Evolutionary conservation across 2,329 filamentous ascomycete genomes (phyloP).

Genomic region (Dactylellina parvicollis): DNA sequence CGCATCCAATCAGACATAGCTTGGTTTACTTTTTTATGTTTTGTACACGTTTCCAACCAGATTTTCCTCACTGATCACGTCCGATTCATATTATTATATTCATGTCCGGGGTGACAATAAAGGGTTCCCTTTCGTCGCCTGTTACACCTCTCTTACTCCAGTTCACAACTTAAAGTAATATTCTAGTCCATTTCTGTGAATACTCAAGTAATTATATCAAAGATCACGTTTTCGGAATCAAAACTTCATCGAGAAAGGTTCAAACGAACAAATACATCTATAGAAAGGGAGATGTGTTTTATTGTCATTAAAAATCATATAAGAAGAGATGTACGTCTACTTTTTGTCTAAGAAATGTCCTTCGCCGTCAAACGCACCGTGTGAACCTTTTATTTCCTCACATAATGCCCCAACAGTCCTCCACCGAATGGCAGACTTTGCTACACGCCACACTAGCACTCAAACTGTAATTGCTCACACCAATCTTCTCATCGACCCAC

Average conservation of each 20-base stretch:
- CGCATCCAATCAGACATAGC: not conserved
- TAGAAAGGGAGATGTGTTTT: not conserved
- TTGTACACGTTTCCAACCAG: not conserved
- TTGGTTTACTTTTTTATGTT: not conserved
- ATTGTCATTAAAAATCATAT: not conserved
- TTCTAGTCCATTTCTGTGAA: conserved; percentile 32
- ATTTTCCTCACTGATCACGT: no score
- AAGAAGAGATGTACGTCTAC: not conserved
- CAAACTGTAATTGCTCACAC: conserved; percentile 97
- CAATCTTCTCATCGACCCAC: conserved; percentile 95
- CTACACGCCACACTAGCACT: conserved; percentile 98
- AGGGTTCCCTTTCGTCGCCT: not conserved
- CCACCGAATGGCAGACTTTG: conserved; percentile 98
- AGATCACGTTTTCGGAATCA: not conserved
- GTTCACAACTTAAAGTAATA: conserved; percentile 24
- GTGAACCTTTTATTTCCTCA: no score
- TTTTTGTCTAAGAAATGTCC: not conserved
- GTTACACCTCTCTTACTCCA: not conserved
- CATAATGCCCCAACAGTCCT: conserved; percentile 94
- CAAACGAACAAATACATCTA: not conserved
- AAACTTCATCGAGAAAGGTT: not conserved
- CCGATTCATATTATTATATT: no score
- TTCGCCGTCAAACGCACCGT: no score
- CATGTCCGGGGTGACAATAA: not conserved
- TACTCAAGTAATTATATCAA: conserved; percentile 20